Base-by-base conservation (phyloP, 768 basidiomycete species). In the Suillus subaureus region DNA sequence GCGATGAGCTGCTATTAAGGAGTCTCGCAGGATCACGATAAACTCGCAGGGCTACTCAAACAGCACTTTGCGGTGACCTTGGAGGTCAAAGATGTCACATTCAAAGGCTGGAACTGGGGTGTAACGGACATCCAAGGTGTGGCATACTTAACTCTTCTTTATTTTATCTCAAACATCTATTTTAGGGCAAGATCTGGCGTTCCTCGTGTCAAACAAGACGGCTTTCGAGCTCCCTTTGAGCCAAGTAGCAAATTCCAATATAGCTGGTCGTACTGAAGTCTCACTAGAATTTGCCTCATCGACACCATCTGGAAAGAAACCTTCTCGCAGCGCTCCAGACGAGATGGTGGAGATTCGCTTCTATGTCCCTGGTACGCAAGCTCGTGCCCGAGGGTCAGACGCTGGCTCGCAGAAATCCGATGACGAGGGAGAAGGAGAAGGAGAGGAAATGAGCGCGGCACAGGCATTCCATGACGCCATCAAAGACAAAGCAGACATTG, bases 71-170 rank as follows among this genome's bases (percentile, higher is more conserved):
- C 85, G 51, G 81, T 97, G 65, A 87, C 91, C 4, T 81, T 99
- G 28, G 97, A 99, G 75, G 85, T 84, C 6, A 89, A 89, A 75
- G 97, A 99, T 69, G 83, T 89, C 21, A 89, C 93, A 15, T 87
- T 96, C 75, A 96, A 93, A 74, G 97, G 97, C 0, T 99, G 95
- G 95, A 99, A 99, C 76, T 99, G 97, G 97, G 97, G 97, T 6
- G 86, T 90, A 37, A 93, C 94, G 2, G 94, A 97, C 73, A 93
- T 99, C 68, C 92, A 94, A 85, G 94, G 97, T 94, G 67, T 63
- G 82, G 61, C 43, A 16, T n/a, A 56, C 55, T 64, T 55, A 35
- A 42, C 6, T 60, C 40, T 60, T 39, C 3, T 54, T 28, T 8
- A 13, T 33, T 33, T 28, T 28, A 23, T 47, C 54, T 35, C 65